Percentiles rank a stretch among this genome's conserved stretches.
These are phyloP conservation scores for Daldinia sp. DNA, from an alignment of 2,329 filamentous ascomycete species.

Conservation along the genomic window DNA sequence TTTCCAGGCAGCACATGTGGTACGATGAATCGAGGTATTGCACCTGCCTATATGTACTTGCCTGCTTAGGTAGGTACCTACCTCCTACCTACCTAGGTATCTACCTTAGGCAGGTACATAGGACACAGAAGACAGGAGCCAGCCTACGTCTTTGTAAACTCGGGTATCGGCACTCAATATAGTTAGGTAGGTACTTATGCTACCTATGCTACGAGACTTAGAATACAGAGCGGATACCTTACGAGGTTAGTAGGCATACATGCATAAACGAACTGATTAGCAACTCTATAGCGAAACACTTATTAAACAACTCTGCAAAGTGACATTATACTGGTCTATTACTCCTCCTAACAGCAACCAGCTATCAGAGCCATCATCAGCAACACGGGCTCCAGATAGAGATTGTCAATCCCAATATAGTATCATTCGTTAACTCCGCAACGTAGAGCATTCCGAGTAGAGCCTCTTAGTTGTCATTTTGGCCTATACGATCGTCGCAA, in stretches of 20 bases:
- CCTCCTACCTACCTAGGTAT: too few relatives aligned
- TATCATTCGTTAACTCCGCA: not conserved
- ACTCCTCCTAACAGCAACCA: not conserved
- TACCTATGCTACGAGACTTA: not conserved
- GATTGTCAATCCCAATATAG: not conserved
- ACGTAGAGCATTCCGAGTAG: not conserved
- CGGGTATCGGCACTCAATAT: too few relatives aligned
- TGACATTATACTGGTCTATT: not conserved
- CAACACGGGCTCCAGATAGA: not conserved
- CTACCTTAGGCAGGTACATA: too few relatives aligned
- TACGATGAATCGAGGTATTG: too few relatives aligned
- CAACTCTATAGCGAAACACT: not conserved
- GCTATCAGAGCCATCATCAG: not conserved
- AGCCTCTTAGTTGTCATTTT: not conserved
- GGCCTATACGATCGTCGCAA: not conserved
- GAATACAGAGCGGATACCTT: not conserved
- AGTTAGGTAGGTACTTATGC: too few relatives aligned
- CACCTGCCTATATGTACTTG: too few relatives aligned
- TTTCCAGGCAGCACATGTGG: not conserved
- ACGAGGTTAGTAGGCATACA: too few relatives aligned
- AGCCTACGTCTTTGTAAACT: too few relatives aligned
- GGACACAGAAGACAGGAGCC: not conserved
- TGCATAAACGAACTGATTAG: not conserved
- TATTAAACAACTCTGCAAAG: not conserved
- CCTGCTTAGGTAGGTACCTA: too few relatives aligned